These are phyloP conservation scores for Coemansia sp. DNA, from an alignment of 192 early-diverging fungal species.

Conservation along the genomic window DNA sequence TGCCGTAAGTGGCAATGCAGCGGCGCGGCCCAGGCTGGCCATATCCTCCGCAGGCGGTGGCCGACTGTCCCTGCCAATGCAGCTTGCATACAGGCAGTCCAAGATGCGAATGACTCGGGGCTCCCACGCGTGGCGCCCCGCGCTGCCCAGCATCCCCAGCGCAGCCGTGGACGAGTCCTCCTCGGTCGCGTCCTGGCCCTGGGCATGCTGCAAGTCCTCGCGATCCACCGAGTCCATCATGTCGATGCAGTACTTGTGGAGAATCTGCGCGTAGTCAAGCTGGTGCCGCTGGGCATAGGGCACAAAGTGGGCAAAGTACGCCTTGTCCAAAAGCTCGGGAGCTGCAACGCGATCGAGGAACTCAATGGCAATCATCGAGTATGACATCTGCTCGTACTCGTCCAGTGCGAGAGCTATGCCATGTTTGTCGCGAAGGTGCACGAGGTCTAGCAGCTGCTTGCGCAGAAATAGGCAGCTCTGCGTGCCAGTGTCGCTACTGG, in stretches of 20 bases:
- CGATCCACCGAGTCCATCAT: constrained; percentile 55
- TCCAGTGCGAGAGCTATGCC: constrained; percentile 48
- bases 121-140: constrained; percentile 55
- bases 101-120: constrained; percentile 60
- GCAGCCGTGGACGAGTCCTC: background rate
- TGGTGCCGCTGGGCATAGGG: constrained; percentile 60
- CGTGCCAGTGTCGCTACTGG: background rate
- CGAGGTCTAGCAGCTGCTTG: constrained; percentile 62
- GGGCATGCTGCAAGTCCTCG: background rate
- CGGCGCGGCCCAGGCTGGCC: background rate
- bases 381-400: constrained; percentile 58
- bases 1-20: constrained; percentile 16
- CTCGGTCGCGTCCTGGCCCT: background rate
- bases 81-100: constrained; percentile 36
- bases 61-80: background rate
- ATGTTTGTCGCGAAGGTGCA: constrained; percentile 58
- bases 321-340: constrained; percentile 60
- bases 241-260: constrained; percentile 62
- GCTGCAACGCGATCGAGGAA: constrained; percentile 66
- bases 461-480: constrained; percentile 31
- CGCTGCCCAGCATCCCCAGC: background rate
- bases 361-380: constrained; percentile 53
- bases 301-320: constrained; percentile 60
- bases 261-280: constrained; percentile 57
- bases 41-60: background rate